phyloP scores from a whole-genome alignment of 1,139 yeast genomes.

The Blastobotrys apis region DNA sequence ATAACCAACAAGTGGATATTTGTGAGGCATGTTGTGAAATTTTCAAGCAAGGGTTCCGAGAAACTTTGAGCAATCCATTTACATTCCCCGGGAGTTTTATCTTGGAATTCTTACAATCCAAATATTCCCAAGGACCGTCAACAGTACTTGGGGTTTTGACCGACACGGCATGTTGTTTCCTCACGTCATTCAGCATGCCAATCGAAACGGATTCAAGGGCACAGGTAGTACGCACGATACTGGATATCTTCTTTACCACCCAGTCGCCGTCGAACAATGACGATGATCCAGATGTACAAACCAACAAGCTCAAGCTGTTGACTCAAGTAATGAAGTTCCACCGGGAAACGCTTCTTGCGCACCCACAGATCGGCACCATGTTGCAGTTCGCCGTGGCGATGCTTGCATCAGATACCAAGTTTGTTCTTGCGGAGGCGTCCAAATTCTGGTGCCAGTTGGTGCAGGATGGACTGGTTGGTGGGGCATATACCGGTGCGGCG shows the following conservation, averaged over 20 bases:
- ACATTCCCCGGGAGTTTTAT: constrained; percentile 46
- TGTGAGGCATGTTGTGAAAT: constrained; percentile 56
- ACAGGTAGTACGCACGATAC: constrained; percentile 17
- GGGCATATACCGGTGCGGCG: constrained; percentile 23
- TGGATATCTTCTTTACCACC: constrained; percentile 21
- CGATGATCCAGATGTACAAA: constrained; percentile 27
- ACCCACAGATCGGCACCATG: constrained; percentile 18
- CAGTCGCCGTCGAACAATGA: constrained; percentile 1
- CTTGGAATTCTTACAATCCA: constrained; percentile 44
- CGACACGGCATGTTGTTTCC: constrained; percentile 31
- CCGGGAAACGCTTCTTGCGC: constrained; percentile 17
- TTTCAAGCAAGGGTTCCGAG: constrained; percentile 65
- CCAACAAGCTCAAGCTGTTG: constrained; percentile 26
- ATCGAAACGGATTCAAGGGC: constrained; percentile 2
- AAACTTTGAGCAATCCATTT: constrained; percentile 60
- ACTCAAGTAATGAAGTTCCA: constrained; percentile 24
- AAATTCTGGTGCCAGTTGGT: constrained; percentile 64
- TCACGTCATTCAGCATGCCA: constrained; percentile 20
- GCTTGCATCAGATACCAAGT: constrained; percentile 55
- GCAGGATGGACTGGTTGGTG: constrained; percentile 5
- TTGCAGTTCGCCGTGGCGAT: constrained; percentile 39
- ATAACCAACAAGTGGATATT: constrained; percentile 41
- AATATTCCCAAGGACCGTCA: constrained; percentile 33
- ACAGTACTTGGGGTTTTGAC: constrained; percentile 25
- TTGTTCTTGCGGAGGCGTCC: constrained; percentile 56